Evolutionary conservation across 495 filamentous ascomycete genomes (phyloP), one percentile per base, ranked within the genome.

Genomic region (Penicillium alfredii): DNA sequence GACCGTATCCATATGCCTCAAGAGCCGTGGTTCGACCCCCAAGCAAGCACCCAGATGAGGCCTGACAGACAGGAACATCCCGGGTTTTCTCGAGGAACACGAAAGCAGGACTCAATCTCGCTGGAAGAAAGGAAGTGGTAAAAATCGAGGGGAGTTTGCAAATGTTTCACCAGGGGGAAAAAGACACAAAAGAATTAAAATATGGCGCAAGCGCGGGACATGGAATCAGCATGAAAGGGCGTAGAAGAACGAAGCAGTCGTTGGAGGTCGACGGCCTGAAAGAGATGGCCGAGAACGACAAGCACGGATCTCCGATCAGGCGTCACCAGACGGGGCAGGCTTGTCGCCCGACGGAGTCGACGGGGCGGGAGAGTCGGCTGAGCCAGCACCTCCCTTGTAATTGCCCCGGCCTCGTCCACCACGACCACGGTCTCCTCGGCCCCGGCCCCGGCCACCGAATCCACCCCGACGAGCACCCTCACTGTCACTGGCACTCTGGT

Each of bases 401-500:
- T 77, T 75, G 19, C 81, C 77, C 10, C 74, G 72, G 34, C 55
- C 64, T 31, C 68, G 56, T 22, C 68, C 54, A 47, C 64, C 44
- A 37, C 76, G 71, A 33, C 82, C 71, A 29, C 77, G 57, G 21
- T 71, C 71, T 13, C 80, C 66, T 14, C 76, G 69, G 15, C 70
- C 23, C 8, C 23, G 23, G 33, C 75, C 71, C 4, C 78, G 71
- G n/a, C 77, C 77, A 47, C 77, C 73, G 29, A 81, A 77, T 32
- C 78, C 78, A 30, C 83, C 78, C 23, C 78, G 70, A 12, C 77
- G 60, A 20, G 58, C 58, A 30, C 66, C 76, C 51, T 94, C 86
- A 35, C 86, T 89, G 54, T 94, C 92, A 54, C 87, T 94, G 40
- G 84, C 80, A 51, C 80, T 90, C 47, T 80, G 72, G 58, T 88